Conservation (phyloP, 2,329 filamentous ascomycete species). For the Beauveria caledonica region DNA sequence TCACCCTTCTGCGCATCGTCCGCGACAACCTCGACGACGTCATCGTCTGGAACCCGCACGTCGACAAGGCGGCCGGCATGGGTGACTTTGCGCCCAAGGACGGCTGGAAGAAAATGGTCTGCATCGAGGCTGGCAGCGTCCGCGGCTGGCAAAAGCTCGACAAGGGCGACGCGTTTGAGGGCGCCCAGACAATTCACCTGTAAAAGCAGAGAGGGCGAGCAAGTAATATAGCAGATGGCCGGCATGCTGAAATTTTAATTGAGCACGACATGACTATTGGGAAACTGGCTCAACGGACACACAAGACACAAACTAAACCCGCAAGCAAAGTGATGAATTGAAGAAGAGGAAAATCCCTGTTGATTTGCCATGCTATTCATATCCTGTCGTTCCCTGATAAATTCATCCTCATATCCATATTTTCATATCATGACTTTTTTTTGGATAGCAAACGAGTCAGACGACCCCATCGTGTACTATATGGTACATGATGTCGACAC, state of each 20-base stretch:
- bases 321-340: too few relatives aligned
- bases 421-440: too few relatives aligned
- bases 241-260: not conserved
- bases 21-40: conserved; percentile 81
- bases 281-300: too few relatives aligned
- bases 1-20: conserved; percentile 61
- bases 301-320: too few relatives aligned
- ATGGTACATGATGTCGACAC: not conserved
- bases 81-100: conserved; percentile 83
- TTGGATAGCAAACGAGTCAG: not conserved
- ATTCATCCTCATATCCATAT: too few relatives aligned
- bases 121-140: conserved; percentile 84
- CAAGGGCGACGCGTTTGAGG: conserved; percentile 60
- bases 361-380: too few relatives aligned
- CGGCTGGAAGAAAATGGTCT: conserved; percentile 89
- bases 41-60: conserved; percentile 97
- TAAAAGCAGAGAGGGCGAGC: conserved; percentile 3
- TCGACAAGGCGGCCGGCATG: conserved; percentile 72
- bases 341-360: not conserved
- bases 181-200: conserved; percentile 47
- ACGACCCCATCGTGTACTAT: not conserved
- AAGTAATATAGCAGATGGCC: not conserved
- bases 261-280: not conserved
- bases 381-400: too few relatives aligned
- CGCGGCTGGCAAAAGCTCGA: conserved; percentile 77